Conservation (phyloP, 805 yeast species). For the Allodekkera sacchari region DNA sequence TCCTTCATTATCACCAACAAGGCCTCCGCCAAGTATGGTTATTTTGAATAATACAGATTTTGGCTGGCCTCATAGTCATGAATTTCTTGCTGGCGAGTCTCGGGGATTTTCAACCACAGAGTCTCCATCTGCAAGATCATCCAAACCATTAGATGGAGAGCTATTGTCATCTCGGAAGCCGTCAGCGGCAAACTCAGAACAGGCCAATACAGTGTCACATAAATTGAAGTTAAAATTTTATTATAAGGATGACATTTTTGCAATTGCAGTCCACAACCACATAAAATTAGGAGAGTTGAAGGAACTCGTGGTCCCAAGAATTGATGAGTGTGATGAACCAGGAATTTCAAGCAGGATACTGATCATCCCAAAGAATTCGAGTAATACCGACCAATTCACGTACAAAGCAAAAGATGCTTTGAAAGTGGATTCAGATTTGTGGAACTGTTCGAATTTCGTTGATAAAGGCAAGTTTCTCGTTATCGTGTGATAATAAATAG, state of each 20-base stretch:
- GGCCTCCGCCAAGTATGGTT: constrained; percentile 24
- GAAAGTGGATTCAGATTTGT: constrained; percentile 15
- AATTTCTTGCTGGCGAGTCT: too few species aligned
- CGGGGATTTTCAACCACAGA: too few species aligned
- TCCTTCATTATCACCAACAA: constrained; percentile 18
- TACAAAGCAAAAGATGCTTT: constrained; percentile 15
- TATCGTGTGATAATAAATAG: constrained; percentile 10
- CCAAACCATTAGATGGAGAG: constrained; percentile 2
- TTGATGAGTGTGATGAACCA: constrained; percentile 22
- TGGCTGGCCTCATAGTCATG: too few species aligned
- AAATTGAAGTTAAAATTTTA: constrained; percentile 66
- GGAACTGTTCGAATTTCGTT: constrained; percentile 18
- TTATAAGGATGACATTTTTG: constrained; percentile 76
- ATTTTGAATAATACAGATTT: constrained; percentile 17
- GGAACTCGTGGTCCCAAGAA: constrained; percentile 19
- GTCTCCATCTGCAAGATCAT: constrained; percentile 5
- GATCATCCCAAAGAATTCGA: constrained; percentile 21
- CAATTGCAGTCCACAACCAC: constrained; percentile 32
- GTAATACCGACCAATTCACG: constrained; percentile 15
- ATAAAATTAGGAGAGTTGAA: constrained; percentile 18
- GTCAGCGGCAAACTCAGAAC: constrained; percentile 28
- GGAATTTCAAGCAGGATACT: constrained; percentile 15
- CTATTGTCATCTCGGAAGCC: constrained; percentile 3
- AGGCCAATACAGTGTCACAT: constrained; percentile 23
- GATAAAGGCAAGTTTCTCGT: constrained; percentile 28